Conservation (phyloP, 768 basidiomycete genomes). For the Hericium alpestre region DNA sequence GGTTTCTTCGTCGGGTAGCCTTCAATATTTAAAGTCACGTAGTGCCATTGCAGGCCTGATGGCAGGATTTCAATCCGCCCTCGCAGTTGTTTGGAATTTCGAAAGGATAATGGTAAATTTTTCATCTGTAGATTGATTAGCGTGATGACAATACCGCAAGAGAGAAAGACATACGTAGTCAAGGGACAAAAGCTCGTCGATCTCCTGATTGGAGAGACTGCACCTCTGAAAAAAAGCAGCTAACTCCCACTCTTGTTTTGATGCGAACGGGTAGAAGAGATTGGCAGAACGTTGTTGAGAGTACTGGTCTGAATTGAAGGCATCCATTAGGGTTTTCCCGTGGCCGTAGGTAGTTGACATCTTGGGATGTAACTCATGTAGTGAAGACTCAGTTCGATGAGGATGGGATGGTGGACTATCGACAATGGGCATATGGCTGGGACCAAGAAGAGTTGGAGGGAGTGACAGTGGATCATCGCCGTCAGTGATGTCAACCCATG, state of each 20-base stretch:
- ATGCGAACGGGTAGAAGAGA: too few species aligned
- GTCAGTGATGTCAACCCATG: too few species aligned
- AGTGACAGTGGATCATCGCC: too few species aligned
- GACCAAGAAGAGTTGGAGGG: too few species aligned
- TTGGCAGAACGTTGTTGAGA: not conserved
- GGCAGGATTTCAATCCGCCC: conserved; percentile 13
- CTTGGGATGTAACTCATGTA: not conserved
- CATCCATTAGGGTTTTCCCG: not conserved
- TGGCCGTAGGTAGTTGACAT: not conserved
- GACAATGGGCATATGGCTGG: too few species aligned
- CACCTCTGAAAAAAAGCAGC: not conserved
- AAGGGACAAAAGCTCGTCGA: too few species aligned
- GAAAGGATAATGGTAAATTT: not conserved
- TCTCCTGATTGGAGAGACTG: not conserved
- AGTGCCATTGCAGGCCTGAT: conserved; percentile 14
- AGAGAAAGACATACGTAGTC: too few species aligned
- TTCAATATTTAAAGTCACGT: conserved; percentile 1
- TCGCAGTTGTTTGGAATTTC: conserved; percentile 7
- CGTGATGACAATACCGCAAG: too few species aligned
- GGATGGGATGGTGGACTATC: not conserved
- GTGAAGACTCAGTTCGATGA: too few species aligned
- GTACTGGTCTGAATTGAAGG: not conserved
- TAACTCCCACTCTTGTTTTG: not conserved
- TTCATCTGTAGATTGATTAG: not conserved
- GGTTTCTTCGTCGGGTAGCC: conserved; percentile 10